Evolutionary conservation across 148 eudicot species (phyloP).

Genomic region (Nepenthes gracilis): DNA sequence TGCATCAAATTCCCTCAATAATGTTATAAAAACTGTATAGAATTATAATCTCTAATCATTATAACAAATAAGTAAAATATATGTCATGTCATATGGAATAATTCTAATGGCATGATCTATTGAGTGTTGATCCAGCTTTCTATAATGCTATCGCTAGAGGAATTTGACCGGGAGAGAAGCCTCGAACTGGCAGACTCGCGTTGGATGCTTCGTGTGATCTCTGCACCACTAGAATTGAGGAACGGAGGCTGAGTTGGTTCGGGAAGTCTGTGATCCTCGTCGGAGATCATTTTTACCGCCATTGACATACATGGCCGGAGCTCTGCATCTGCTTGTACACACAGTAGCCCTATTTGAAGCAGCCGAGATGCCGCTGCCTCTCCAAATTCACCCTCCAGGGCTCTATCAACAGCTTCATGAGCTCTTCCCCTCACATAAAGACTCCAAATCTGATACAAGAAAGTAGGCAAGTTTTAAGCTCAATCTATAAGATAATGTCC

Average conservation of each 20-base stretch:
- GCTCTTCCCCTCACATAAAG: slow-evolving; percentile 14
- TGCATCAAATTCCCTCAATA: too few relatives aligned
- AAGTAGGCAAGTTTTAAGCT: neutral
- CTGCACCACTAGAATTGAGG: slow-evolving; percentile 16
- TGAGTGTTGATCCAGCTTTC: slow-evolving; percentile 26
- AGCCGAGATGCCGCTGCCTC: slow-evolving; percentile 23
- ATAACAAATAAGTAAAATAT: too few relatives aligned
- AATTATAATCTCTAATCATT: too few relatives aligned
- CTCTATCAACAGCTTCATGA: slow-evolving; percentile 24
- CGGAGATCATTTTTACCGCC: slow-evolving; percentile 26
- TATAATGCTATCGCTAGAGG: slow-evolving; percentile 8
- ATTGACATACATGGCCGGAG: slow-evolving; percentile 33
- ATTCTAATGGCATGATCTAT: neutral
- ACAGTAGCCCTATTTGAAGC: slow-evolving; percentile 30
- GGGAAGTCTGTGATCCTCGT: slow-evolving; percentile 11
- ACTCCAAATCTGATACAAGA: slow-evolving; percentile 24
- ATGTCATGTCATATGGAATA: too few relatives aligned
- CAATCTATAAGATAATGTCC: too few relatives aligned
- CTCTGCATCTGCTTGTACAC: slow-evolving; percentile 41
- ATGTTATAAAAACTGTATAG: too few relatives aligned
- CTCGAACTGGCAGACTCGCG: neutral
- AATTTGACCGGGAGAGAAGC: slow-evolving; percentile 9
- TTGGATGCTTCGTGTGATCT: slow-evolving; percentile 3
- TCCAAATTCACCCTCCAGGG: slow-evolving; percentile 16
- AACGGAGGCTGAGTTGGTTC: slow-evolving; percentile 39